Evolutionary conservation across 2,329 filamentous ascomycete genomes (phyloP).

Genomic region (Trematosphaeria pertusa): DNA sequence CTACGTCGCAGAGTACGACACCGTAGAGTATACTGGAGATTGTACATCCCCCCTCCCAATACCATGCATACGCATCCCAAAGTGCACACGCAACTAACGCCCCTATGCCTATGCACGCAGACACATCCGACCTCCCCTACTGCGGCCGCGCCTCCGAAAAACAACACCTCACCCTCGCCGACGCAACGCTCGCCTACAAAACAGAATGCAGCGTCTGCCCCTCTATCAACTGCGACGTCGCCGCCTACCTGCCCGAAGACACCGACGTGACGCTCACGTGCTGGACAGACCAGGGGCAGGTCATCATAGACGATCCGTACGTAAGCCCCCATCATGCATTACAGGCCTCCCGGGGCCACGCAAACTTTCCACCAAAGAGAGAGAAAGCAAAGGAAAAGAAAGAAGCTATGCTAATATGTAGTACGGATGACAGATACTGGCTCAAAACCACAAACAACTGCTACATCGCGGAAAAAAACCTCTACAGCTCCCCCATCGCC

Average conservation of each 20-base stretch:
- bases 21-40: constrained; percentile 32
- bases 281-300: constrained; percentile 31
- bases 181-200: constrained; percentile 34
- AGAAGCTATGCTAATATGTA: too few relatives aligned
- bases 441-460: constrained; percentile 42
- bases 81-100: too few relatives aligned
- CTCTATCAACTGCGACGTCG: constrained; percentile 25
- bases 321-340: neutral
- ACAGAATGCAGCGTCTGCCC: constrained; percentile 38
- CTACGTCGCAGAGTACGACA: constrained; percentile 40
- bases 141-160: constrained; percentile 35
- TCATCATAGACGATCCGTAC: constrained; percentile 38
- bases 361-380: too few relatives aligned
- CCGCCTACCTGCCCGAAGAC: constrained; percentile 31
- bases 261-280: constrained; percentile 38
- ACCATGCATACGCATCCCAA: too few relatives aligned
- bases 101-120: too few relatives aligned
- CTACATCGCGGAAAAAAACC: constrained; percentile 35
- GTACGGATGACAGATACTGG: constrained; percentile 30
- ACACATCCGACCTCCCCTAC: constrained; percentile 31
- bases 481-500: constrained; percentile 31
- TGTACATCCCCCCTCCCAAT: constrained; percentile 18
- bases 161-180: constrained; percentile 29
- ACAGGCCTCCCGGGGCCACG: neutral
- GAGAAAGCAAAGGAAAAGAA: too few relatives aligned